These are phyloP conservation scores for Penicillium daleae DNA, from an alignment of 495 filamentous ascomycete genomes.

Conservation along the genomic window DNA sequence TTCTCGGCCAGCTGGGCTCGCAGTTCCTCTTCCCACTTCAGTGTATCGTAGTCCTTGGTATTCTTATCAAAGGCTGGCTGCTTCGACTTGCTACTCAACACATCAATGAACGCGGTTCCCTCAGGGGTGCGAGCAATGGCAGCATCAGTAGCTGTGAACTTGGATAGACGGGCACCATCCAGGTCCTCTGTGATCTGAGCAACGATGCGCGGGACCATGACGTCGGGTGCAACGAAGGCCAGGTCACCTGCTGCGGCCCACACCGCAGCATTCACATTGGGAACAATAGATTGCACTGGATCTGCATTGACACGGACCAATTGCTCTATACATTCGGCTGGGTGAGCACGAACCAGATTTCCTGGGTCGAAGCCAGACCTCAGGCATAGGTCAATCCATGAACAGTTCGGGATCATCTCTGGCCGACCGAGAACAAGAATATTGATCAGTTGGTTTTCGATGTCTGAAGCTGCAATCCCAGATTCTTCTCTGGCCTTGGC, in stretches of 20 bases:
- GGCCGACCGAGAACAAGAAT: conserved; percentile 78
- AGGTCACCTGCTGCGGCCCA: conserved; percentile 83
- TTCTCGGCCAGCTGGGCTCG: conserved; percentile 84
- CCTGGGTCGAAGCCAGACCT: conserved; percentile 81
- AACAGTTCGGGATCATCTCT: conserved; percentile 72
- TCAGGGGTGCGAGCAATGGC: conserved; percentile 89
- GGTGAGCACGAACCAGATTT: conserved; percentile 59
- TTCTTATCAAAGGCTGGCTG: conserved; percentile 74
- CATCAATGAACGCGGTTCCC: conserved; percentile 86
- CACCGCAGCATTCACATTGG: conserved; percentile 65
- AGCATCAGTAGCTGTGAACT: conserved; percentile 81
- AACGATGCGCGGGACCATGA: conserved; percentile 75
- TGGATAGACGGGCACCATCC: conserved; percentile 62
- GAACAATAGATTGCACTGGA: conserved; percentile 45
- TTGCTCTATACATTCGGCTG: conserved; percentile 54
- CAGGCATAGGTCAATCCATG: conserved; percentile 88
- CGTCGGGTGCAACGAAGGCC: conserved; percentile 88
- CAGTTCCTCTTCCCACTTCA: conserved; percentile 98
- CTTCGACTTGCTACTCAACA: conserved; percentile 76
- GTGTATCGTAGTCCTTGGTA: conserved; percentile 86
- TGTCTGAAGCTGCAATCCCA: conserved; percentile 41
- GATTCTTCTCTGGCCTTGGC: conserved; percentile 40
- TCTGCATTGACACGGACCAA: conserved; percentile 45
- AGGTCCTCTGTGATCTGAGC: conserved; percentile 72
- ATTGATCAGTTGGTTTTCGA: conserved; percentile 68